A percentile compares a stretch with the other conserved stretches of the same genome.
Evolutionary conservation across 768 basidiomycete genomes (phyloP).

Genomic region (Phlebiopsis gigantea): DNA sequence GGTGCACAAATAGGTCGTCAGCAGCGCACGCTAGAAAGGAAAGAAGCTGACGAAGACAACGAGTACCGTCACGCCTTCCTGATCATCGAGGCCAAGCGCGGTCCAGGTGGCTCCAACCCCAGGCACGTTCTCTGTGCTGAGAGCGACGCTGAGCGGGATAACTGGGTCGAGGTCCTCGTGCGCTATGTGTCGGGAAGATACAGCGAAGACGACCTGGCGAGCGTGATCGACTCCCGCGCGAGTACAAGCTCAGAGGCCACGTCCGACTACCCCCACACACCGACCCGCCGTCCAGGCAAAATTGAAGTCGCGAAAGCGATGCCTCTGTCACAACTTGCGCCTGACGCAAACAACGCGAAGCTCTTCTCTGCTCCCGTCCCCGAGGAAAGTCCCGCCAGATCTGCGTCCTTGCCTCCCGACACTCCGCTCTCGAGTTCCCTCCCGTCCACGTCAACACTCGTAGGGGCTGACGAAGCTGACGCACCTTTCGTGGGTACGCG

Average conservation of each 20-base stretch:
- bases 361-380: conserved; percentile 40
- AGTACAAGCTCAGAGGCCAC: conserved; percentile 49
- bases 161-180: conserved; percentile 92
- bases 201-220: conserved; percentile 52
- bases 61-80: conserved; percentile 97
- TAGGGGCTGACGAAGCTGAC: conserved; percentile 26
- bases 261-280: conserved; percentile 28
- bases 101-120: conserved; percentile 60
- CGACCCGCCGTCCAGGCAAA: conserved; percentile 37
- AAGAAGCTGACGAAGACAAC: conserved; percentile 74
- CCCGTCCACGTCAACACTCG: conserved; percentile 43
- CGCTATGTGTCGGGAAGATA: conserved; percentile 81
- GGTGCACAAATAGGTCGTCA: conserved; percentile 96
- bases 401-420: conserved; percentile 20
- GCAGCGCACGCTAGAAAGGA: conserved; percentile 53
- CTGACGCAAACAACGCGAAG: conserved; percentile 53
- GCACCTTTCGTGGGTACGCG: conserved; percentile 39
- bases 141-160: conserved; percentile 89
- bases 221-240: conserved; percentile 32
- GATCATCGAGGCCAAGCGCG: conserved; percentile 84
- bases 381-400: conserved; percentile 40
- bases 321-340: conserved; percentile 52
- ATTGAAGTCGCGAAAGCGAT: conserved; percentile 58
- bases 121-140: conserved; percentile 96
- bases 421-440: conserved; percentile 60